Percentiles rank a stretch among this genome's conserved stretches.
phyloP scores from a whole-genome alignment of 306 rosid species.

The Cucurbita ficifolia region DNA sequence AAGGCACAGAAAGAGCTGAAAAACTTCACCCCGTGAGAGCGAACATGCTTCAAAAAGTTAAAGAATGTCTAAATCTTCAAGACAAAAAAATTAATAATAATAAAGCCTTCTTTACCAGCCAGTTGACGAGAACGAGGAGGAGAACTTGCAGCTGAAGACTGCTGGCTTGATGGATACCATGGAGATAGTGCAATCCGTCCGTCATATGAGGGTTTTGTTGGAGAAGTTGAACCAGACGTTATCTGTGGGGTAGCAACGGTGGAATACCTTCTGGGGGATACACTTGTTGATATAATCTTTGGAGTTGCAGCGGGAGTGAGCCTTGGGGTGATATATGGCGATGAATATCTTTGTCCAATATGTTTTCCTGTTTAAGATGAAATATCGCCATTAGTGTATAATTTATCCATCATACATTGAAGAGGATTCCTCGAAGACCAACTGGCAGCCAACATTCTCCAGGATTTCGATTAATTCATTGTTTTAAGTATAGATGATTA shows the following conservation, averaged over 20 bases:
- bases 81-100: too few species aligned
- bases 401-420: background rate
- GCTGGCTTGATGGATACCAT: constrained; percentile 97
- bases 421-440: background rate
- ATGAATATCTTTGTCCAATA: constrained; percentile 46
- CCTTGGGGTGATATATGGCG: constrained; percentile 82
- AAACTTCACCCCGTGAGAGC: background rate
- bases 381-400: background rate
- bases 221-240: constrained; percentile 68
- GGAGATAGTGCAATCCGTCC: constrained; percentile 48
- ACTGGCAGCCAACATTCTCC: background rate
- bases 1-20: background rate
- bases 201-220: constrained; percentile 47
- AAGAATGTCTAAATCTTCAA: background rate
- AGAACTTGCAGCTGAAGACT: constrained; percentile 92
- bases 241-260: constrained; percentile 48
- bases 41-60: background rate
- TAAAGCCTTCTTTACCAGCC: constrained; percentile 32
- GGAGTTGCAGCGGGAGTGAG: constrained; percentile 93
- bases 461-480: background rate
- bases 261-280: constrained; percentile 74
- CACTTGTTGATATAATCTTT: constrained; percentile 53
- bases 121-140: constrained; percentile 62
- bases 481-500: too few species aligned
- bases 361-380: constrained; percentile 42